These are phyloP conservation scores for Starmerella powellii DNA, from an alignment of 805 yeast species.

Conservation along the genomic window DNA sequence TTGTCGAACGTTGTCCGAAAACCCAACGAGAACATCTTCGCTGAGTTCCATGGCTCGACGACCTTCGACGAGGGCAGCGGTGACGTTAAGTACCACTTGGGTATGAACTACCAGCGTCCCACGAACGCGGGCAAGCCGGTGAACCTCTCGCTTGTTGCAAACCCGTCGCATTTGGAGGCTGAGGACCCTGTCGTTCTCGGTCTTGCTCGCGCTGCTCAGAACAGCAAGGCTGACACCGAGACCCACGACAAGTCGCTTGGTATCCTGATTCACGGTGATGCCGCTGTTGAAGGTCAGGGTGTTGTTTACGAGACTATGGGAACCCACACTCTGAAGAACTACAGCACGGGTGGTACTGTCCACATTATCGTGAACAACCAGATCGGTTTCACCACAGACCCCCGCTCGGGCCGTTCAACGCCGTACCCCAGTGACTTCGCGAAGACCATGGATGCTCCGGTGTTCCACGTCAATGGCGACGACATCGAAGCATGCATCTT, in stretches of 20 bases:
- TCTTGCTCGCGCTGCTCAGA: constrained; percentile 91
- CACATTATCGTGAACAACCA: constrained; percentile 95
- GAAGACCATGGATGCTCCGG: constrained; percentile 92
- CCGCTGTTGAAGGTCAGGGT: constrained; percentile 98
- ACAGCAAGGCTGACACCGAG: constrained; percentile 70
- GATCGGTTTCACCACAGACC: constrained; percentile 99
- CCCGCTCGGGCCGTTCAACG: constrained; percentile 92
- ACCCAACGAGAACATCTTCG: constrained; percentile 94
- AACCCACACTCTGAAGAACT: constrained; percentile 80
- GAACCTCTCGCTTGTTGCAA: constrained; percentile 90
- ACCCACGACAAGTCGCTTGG: constrained; percentile 78
- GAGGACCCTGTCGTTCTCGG: constrained; percentile 98
- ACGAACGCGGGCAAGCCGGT: constrained; percentile 96
- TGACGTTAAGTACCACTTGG: constrained; percentile 97
- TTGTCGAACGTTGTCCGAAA: constrained; percentile 96
- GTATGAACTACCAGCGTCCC: constrained; percentile 98
- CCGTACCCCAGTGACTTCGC: constrained; percentile 97
- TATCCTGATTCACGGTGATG: constrained; percentile 94
- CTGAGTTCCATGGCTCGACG: constrained; percentile 87
- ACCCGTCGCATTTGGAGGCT: constrained; percentile 98
- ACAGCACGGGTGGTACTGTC: constrained; percentile 95
- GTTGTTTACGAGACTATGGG: constrained; percentile 98
- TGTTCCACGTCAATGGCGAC: constrained; percentile 98
- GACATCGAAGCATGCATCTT: constrained; percentile 89
- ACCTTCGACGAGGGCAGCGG: constrained; percentile 94